Evolutionary conservation across 2,329 filamentous ascomycete genomes (phyloP), one percentile per base, ranked within the genome.

Genomic region (Stagonosporopsis vannaccii): DNA sequence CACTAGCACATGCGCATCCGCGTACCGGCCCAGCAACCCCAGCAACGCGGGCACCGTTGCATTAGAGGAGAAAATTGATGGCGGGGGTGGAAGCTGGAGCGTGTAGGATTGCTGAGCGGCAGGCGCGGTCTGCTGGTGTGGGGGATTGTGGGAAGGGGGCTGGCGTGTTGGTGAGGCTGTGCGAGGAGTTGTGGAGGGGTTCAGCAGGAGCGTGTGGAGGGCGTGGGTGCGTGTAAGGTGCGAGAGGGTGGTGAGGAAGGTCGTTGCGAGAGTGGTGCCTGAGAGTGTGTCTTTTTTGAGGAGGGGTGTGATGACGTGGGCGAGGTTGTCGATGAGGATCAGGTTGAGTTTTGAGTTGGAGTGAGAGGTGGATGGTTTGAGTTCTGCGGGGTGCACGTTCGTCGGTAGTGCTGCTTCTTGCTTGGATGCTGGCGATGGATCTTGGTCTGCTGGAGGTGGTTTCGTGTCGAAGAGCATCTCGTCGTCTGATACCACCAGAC

Each of bases 1-100:
- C n/a, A 81, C 58, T n/a, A 81, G 60, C 3, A 82, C 26, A 37
- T 78, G 72, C 37, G 75, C 43, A 62, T 81, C 80, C 2, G 78
- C 61, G 35, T 73, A 66, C 40, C 68, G 62, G 0, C 63, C 60
- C 48, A 82, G 71, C 0, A 75, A 56, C 33, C 71, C 70, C 2
- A 72, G 68, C 32, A 82, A 61, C 19, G 73, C 72, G 1, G 79
- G 80, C n/a, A 74, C 63, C 0, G 66, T 56, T 26, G 67, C 75
- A 2, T 33, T 52, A 1, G 75, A 76, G 2, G 75, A 62, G 60
- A 82, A 82, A 4, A 81, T 73, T 2, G 77, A 79, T 0, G 72
- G 71, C 6, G 69, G 55, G 0, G 72, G 72, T 3, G 69, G 56
- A 2, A 56, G 56, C 25, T 59, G 44, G 9, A 42, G 55, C 13